These are phyloP conservation scores for Sarocladium oryzae DNA, from an alignment of 2,329 filamentous ascomycete genomes.

Conservation along the genomic window DNA sequence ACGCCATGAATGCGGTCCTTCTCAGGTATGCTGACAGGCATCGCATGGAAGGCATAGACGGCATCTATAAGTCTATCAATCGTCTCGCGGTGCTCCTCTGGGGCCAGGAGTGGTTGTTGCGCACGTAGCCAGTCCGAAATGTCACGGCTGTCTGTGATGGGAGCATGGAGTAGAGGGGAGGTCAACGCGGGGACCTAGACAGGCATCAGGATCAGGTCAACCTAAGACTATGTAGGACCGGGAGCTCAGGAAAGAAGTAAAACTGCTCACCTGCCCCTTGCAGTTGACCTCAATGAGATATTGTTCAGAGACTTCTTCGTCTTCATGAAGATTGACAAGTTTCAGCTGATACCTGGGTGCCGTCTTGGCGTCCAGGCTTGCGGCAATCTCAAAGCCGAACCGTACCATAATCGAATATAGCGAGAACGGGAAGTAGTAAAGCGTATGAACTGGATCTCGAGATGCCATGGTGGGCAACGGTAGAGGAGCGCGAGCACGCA, in stretches of 20 bases:
- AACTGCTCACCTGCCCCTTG: slow-evolving; percentile 19
- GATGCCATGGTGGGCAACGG: slow-evolving; percentile 12
- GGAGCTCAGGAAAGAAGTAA: no score
- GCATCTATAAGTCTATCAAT: slow-evolving; percentile 20
- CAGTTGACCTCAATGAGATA: slow-evolving; percentile 22
- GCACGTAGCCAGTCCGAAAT: slow-evolving; percentile 24
- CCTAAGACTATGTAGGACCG: no score
- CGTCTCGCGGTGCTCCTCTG: slow-evolving; percentile 15
- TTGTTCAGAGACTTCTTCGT: slow-evolving; percentile 21
- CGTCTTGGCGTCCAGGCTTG: slow-evolving; percentile 17
- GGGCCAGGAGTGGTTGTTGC: slow-evolving; percentile 21
- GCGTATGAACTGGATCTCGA: slow-evolving; percentile 15
- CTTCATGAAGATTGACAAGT: slow-evolving; percentile 20
- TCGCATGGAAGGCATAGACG: slow-evolving; percentile 21
- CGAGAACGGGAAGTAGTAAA: slow-evolving; percentile 24
- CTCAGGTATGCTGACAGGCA: slow-evolving; percentile 17
- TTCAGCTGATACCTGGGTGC: slow-evolving; percentile 19
- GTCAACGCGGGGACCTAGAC: slow-evolving; percentile 22
- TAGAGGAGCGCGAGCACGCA: neutral
- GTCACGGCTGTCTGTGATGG: slow-evolving; percentile 20
- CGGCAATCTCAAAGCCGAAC: slow-evolving; percentile 21
- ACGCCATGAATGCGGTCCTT: slow-evolving; percentile 20
- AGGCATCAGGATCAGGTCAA: neutral
- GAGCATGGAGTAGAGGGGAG: slow-evolving; percentile 17
- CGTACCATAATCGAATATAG: slow-evolving; percentile 25